These are phyloP conservation scores for Fistulifera pelliculosa DNA, from an alignment of 108 stramenopile species.

Conservation along the genomic window DNA sequence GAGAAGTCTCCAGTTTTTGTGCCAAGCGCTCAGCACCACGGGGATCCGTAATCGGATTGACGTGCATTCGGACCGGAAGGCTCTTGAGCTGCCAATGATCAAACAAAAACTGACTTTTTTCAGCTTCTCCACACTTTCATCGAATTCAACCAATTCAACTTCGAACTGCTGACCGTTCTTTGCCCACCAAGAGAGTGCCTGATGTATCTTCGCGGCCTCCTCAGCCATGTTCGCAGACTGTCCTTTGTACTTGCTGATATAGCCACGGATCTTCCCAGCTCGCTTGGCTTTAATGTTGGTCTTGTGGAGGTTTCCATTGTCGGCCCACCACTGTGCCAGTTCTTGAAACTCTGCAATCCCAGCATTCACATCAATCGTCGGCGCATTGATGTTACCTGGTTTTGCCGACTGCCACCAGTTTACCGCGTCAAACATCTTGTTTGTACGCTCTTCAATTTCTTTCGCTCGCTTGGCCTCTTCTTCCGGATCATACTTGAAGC, in stretches of 20 bases:
- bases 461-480: slow-evolving; percentile 1
- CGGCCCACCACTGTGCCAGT: slow-evolving; percentile 30
- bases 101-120: slow-evolving; percentile 31
- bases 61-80: slow-evolving; percentile 5
- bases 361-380: not conserved
- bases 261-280: not conserved
- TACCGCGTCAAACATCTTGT: slow-evolving; percentile 23
- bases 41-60: slow-evolving; percentile 4
- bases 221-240: slow-evolving; percentile 8
- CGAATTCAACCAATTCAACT: slow-evolving; percentile 15
- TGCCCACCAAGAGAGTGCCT: slow-evolving; percentile 27
- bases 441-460: slow-evolving; percentile 17
- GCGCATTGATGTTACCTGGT: not conserved
- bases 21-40: slow-evolving; percentile 3
- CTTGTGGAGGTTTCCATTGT: slow-evolving; percentile 16
- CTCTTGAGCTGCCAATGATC: slow-evolving; percentile 26
- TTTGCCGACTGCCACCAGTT: slow-evolving; percentile 19
- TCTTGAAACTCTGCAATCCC: slow-evolving; percentile 19
- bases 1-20: slow-evolving; percentile 10
- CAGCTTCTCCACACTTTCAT: slow-evolving; percentile 20
- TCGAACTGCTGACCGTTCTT: slow-evolving; percentile 9
- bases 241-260: not conserved
- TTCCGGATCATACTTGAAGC: not conserved
- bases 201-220: slow-evolving; percentile 27
- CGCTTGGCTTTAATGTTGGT: slow-evolving; percentile 9